Percentiles rank a stretch among this genome's conserved stretches.
Evolutionary conservation across 179 eudicot genomes (phyloP).

Genomic region (Silene coronaria): DNA sequence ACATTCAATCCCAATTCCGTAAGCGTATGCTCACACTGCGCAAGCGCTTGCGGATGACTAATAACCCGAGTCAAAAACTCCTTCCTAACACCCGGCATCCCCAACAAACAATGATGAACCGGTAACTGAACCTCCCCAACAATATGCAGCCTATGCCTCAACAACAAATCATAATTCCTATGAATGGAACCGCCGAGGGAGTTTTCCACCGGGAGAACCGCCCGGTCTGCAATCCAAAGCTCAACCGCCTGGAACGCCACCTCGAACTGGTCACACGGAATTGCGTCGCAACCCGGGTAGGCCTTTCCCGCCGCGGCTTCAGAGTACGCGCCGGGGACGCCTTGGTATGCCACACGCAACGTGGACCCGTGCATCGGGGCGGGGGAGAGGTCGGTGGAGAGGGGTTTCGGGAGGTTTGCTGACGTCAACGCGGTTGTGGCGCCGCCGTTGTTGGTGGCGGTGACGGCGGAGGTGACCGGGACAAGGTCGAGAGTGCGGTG

Average conservation of each 20-base stretch:
- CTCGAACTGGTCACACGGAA: slow-evolving; percentile 84
- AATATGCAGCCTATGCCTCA: slow-evolving; percentile 81
- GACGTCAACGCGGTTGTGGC: not conserved
- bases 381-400: slow-evolving; percentile 55
- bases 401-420: slow-evolving; percentile 50
- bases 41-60: slow-evolving; percentile 73
- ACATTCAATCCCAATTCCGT: slow-evolving; percentile 59
- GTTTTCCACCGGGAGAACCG: slow-evolving; percentile 77
- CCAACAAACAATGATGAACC: slow-evolving; percentile 78
- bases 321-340: slow-evolving; percentile 92
- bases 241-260: slow-evolving; percentile 85
- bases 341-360: slow-evolving; percentile 85
- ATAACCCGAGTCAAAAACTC: slow-evolving; percentile 65
- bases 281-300: slow-evolving; percentile 69
- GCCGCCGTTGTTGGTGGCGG: not conserved
- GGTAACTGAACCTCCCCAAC: slow-evolving; percentile 82
- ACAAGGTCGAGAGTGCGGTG: slow-evolving; percentile 46
- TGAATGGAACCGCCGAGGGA: slow-evolving; percentile 84
- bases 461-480: slow-evolving; percentile 17
- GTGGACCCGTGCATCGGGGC: slow-evolving; percentile 73
- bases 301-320: slow-evolving; percentile 90
- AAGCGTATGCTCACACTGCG: slow-evolving; percentile 74
- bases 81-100: slow-evolving; percentile 62
- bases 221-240: slow-evolving; percentile 81
- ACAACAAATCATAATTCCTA: slow-evolving; percentile 75